Conservation (phyloP, 2,329 filamentous ascomycete genomes). For the Annulohypoxylon truncatum region DNA sequence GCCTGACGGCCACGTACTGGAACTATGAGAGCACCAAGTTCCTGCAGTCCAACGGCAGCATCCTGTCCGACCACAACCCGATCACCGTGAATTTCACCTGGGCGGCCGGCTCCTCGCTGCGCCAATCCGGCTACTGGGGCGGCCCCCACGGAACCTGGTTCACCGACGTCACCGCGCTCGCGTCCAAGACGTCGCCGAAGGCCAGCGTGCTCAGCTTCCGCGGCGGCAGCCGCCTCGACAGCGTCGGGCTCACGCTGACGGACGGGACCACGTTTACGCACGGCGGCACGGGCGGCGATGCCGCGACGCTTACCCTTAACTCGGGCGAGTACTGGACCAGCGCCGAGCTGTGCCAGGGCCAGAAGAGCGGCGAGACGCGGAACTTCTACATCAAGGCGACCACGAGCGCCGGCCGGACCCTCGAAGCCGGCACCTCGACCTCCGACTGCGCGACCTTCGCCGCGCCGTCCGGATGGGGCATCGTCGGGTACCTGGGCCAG, state of each 20-base stretch:
- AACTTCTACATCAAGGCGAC: conserved; percentile 67
- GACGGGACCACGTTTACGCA: conserved; percentile 63
- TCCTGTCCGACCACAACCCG: conserved; percentile 74
- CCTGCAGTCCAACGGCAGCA: conserved; percentile 64
- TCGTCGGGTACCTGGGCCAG: conserved; percentile 54
- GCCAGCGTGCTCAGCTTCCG: conserved; percentile 57
- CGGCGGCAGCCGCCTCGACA: conserved; percentile 63
- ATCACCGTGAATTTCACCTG: conserved; percentile 67
- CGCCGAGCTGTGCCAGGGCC: conserved; percentile 63
- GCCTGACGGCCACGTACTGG: conserved; percentile 61
- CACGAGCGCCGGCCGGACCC: conserved; percentile 60
- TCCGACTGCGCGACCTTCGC: conserved; percentile 55
- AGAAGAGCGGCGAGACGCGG: conserved; percentile 59
- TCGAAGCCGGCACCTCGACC: conserved; percentile 60
- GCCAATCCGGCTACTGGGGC: conserved; percentile 60
- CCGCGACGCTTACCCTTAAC: conserved; percentile 57
- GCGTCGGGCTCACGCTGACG: conserved; percentile 59
- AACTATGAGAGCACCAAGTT: conserved; percentile 68
- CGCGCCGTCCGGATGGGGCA: conserved; percentile 56
- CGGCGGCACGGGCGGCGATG: conserved; percentile 64
- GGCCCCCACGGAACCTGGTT: conserved; percentile 65
- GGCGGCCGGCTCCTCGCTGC: conserved; percentile 53
- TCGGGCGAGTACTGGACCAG: conserved; percentile 61
- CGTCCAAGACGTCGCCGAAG: conserved; percentile 50
- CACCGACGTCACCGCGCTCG: conserved; percentile 61